Conservation (phyloP, 331 rosid genomes). For the Spiraea crenata region DNA sequence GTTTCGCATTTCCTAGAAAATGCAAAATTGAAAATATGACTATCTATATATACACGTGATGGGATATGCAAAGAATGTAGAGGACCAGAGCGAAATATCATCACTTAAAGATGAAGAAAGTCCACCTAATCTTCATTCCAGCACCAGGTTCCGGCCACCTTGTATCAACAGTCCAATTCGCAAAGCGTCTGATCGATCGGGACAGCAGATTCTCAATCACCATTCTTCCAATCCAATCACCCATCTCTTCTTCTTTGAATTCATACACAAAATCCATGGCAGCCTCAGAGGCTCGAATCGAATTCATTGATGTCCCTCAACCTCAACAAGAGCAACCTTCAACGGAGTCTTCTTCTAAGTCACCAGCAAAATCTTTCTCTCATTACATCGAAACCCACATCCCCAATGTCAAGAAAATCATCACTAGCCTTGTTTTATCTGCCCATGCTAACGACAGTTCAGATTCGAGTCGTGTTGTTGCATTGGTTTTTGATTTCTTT, state of each 20-base stretch:
- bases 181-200: constrained; percentile 30
- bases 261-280: constrained; percentile 14
- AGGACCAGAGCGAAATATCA: too few species aligned
- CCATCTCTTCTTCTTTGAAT: neutral
- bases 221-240: constrained; percentile 23
- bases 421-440: constrained; percentile 31
- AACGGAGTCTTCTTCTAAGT: neutral
- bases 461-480: constrained; percentile 10
- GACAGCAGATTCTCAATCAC: constrained; percentile 34
- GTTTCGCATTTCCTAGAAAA: too few species aligned
- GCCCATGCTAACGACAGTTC: neutral
- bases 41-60: too few species aligned
- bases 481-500: constrained; percentile 29
- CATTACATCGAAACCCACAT: constrained; percentile 26
- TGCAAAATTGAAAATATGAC: too few species aligned
- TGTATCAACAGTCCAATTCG: constrained; percentile 42
- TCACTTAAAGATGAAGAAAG: neutral
- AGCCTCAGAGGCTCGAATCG: constrained; percentile 16
- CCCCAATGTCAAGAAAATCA: constrained; percentile 38
- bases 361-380: constrained; percentile 14
- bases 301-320: constrained; percentile 28
- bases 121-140: constrained; percentile 41
- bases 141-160: constrained; percentile 48
- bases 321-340: constrained; percentile 13
- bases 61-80: too few species aligned